Percentiles rank a stretch among this genome's conserved stretches.
phyloP scores from a whole-genome alignment of 148 eudicot genomes.

The Arbutus unedo region DNA sequence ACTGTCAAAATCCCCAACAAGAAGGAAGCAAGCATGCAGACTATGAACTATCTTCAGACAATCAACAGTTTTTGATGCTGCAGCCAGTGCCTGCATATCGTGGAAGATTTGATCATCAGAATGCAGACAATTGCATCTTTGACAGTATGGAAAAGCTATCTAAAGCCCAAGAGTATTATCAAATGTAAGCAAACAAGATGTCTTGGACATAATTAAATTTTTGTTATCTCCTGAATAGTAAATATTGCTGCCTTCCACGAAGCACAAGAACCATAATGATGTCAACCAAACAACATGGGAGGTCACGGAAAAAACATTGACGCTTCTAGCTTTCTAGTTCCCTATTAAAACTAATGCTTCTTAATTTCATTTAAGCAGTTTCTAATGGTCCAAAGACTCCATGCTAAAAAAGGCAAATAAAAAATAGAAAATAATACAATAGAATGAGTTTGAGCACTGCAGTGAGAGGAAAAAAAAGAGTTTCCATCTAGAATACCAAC shows the following conservation, averaged over 20 bases:
- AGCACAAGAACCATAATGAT: neutral
- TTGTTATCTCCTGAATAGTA: neutral
- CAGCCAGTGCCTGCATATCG: conserved; percentile 87
- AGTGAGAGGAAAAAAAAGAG: too few species aligned
- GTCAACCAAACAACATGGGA: neutral
- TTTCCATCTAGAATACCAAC: too few species aligned
- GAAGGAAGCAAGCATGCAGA: conserved; percentile 94
- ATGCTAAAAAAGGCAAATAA: neutral
- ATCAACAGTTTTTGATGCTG: conserved; percentile 97
- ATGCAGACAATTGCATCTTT: neutral
- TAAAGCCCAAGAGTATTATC: neutral
- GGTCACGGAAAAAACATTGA: neutral
- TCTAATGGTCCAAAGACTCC: neutral
- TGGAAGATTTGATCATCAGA: conserved; percentile 1
- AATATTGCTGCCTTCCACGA: neutral
- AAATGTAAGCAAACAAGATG: neutral
- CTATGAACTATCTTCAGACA: conserved; percentile 80
- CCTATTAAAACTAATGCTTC: conserved; percentile 4
- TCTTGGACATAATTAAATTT: neutral
- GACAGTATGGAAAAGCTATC: neutral
- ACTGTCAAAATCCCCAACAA: conserved; percentile 80
- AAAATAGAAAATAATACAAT: neutral
- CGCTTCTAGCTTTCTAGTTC: neutral
- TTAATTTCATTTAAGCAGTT: neutral
- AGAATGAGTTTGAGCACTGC: neutral